Evolutionary conservation across 2,329 filamentous ascomycete species (phyloP).

Genomic region (Sporothrix brunneoviolacea): DNA sequence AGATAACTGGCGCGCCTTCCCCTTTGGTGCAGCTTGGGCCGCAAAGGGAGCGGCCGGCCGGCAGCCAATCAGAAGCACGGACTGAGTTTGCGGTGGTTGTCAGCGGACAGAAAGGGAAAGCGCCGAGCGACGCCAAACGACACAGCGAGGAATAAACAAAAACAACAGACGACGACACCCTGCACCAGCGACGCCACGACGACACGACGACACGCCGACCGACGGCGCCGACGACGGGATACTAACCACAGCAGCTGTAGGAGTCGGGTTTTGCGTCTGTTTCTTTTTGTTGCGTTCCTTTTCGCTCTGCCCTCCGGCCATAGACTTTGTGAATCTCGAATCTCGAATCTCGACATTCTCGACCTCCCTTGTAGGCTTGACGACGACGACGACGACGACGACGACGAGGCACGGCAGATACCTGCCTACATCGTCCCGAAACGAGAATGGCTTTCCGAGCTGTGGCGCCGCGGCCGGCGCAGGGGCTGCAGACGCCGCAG

Average conservation of each 20-base stretch:
- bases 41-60: not conserved
- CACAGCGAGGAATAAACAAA: conserved; percentile 3
- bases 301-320: no score
- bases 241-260: conserved; percentile 11
- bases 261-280: not conserved
- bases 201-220: no score
- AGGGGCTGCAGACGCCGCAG: conserved; percentile 9
- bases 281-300: not conserved
- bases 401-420: not conserved
- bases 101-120: not conserved
- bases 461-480: not conserved
- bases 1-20: not conserved
- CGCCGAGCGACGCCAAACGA: not conserved
- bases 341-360: not conserved
- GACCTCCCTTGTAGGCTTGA: not conserved
- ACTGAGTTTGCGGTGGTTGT: not conserved
- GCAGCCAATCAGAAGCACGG: not conserved
- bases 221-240: conserved; percentile 6
- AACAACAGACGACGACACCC: not conserved
- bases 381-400: not conserved
- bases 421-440: no score
- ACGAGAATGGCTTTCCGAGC: not conserved
- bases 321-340: no score
- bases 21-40: not conserved
- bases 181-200: conserved; percentile 1